Evolutionary conservation across 768 basidiomycete genomes (phyloP), one percentile per base, ranked within the genome.

Genomic region (Serendipita indica): DNA sequence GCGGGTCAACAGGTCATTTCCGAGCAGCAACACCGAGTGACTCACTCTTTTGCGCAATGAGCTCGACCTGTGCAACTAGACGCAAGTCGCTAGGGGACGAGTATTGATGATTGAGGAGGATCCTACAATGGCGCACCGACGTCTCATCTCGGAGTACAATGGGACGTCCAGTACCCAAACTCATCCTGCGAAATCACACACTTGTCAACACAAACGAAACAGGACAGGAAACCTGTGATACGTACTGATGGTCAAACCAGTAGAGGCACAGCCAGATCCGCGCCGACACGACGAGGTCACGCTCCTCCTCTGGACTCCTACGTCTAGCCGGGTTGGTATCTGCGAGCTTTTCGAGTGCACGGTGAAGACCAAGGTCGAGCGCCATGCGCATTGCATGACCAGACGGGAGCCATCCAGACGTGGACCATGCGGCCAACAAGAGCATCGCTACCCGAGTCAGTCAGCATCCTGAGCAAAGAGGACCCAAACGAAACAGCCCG

Each of bases 361-460:
- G 83, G 68, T 97, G 90, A 20, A 97, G 76, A 32, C 92, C 90
- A 57, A 97, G 83, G 67, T 96, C 92, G 57, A 94, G 73, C 20
- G 89, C 91, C 89, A 94, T 94, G 57, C 93, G 82, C 82, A 96
- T 84, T 3, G 93, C 93, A 66, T 97, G 93, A 2, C 93, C 93
- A 64, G 87, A 86, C 6, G 92, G 90, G 45, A 97, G 76, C 89
- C 90, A 97, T 0, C 90, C 91, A 62, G 91, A 90, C 34, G 90
- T 89, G 66, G 84, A 88, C 89, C 90, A 94, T 3, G 91, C 89
- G 28, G 90, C 88, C 45, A 96, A 75, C 30, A 97, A 75, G 10
- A 94, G 72, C 89, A 92, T 94, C 6, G 89, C 90, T 89, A 59
- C 52, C 35, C 30, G 34, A 25, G n/a, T 35, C 45, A 25, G 14